Percentiles rank a stretch among this genome's conserved stretches.
Conservation (phyloP, 164 flowering plant species). For the Vitis cinerea region DNA sequence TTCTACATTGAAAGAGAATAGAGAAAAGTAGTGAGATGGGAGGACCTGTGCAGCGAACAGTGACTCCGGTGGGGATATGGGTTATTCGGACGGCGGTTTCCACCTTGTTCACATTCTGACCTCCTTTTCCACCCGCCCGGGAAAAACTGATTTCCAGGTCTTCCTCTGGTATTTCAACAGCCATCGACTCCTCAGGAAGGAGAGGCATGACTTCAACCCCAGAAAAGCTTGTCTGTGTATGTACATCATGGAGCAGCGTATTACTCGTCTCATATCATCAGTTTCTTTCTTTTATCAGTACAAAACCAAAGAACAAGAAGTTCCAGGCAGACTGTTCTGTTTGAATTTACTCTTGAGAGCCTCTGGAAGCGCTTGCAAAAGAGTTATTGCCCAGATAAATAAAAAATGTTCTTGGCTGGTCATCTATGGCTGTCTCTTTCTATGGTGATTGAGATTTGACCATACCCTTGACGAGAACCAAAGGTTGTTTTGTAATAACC, state of each 20-base stretch:
- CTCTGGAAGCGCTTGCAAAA: too few species aligned
- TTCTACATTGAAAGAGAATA: background rate
- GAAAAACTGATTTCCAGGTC: constrained; percentile 84
- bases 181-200: constrained; percentile 83
- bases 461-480: too few species aligned
- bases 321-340: too few species aligned
- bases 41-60: constrained; percentile 89
- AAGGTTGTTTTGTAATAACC: too few species aligned
- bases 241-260: background rate
- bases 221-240: constrained; percentile 85
- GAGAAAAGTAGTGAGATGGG: background rate
- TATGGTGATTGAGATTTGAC: too few species aligned
- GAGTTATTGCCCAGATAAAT: too few species aligned
- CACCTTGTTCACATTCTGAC: constrained; percentile 97
- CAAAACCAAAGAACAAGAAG: too few species aligned
- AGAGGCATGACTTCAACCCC: constrained; percentile 98
- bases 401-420: too few species aligned
- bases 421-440: too few species aligned
- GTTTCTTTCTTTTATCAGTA: too few species aligned
- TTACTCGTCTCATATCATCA: too few species aligned
- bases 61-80: constrained; percentile 93
- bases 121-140: constrained; percentile 97
- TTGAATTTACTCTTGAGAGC: too few species aligned
- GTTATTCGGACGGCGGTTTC: constrained; percentile 96
- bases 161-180: constrained; percentile 91